Base-by-base conservation (phyloP, 192 early-diverging fungal genomes). In the Phycomyces nitens region DNA sequence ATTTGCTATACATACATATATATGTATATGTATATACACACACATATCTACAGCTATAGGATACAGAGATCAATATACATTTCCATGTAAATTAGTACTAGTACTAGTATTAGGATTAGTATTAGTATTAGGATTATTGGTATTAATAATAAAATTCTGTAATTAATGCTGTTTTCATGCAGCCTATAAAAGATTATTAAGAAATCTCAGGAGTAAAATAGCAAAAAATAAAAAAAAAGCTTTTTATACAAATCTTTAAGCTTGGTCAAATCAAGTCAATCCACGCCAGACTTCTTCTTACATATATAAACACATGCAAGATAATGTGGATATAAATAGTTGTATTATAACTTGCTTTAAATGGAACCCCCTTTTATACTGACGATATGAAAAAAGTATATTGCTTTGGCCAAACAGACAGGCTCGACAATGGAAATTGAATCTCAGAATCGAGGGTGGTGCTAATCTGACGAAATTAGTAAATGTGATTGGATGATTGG, bases 131-230 rank as follows among this genome's bases (percentile, higher is more conserved):
- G n/a, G n/a, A n/a, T n/a, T n/a, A n/a, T n/a, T 42, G 41, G 41
- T 42, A 14, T 42, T 42, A 42, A 42, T 42, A 42, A 14, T 7
- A 10, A 7, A 42, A 42, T 14, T 42, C 44, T 47, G 44, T 18
- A 47, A 47, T 47, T 47, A 47, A 47, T 47, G 44, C 44, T 47
- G 44, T 47, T 47, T 47, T 47, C 44, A 47, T 47, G 44, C 44
- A 47, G 3, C 12, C 12, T 6, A 47, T 3, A n/a, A 47, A n/a
- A 47, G 3, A 18, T 14, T 11, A 47, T 47, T 14, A 47, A 6
- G 21, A 59, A 26, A 42, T 20, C 8, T 42, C 20, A 59, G 41
- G 11, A 15, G 39, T 34, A 56, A 56, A n/a, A 7, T 1, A 3
- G 38, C 11, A n/a, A 8, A 56, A 27, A 38, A 56, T 16, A 16